A percentile compares a stretch with the other conserved stretches of the same genome.
These are phyloP conservation scores for Mollisiaceae sp. DNA, from an alignment of 2,329 filamentous ascomycete genomes.

Conservation along the genomic window DNA sequence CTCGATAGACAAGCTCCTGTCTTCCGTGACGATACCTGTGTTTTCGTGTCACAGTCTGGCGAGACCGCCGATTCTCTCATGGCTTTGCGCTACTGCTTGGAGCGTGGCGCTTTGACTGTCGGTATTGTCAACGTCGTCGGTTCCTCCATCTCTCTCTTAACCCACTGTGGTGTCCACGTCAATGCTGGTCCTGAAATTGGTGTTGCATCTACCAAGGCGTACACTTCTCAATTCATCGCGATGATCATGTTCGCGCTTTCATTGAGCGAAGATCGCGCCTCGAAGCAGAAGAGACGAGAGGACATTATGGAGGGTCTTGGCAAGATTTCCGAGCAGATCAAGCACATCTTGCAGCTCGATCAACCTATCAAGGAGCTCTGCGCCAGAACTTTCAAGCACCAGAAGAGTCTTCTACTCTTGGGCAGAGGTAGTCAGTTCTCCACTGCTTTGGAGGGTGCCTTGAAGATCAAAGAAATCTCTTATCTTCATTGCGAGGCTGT, in stretches of 20 bases:
- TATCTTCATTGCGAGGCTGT: conserved; percentile 99
- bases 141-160: conserved; percentile 97
- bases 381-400: conserved; percentile 90
- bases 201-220: conserved; percentile 98
- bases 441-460: conserved; percentile 92
- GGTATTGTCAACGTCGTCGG: conserved; percentile 99
- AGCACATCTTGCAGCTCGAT: conserved; percentile 87
- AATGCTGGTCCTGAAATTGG: conserved; percentile 98
- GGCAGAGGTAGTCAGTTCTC: conserved; percentile 96
- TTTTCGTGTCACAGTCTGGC: conserved; percentile 98
- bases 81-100: conserved; percentile 96
- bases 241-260: conserved; percentile 99
- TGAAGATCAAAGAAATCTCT: conserved; percentile 99
- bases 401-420: conserved; percentile 92
- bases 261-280: conserved; percentile 93
- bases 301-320: conserved; percentile 95
- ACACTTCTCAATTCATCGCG: conserved; percentile 98
- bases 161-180: conserved; percentile 99
- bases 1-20: conserved; percentile 94
- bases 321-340: conserved; percentile 90
- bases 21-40: conserved; percentile 98
- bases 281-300: conserved; percentile 87
- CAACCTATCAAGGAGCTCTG: conserved; percentile 94
- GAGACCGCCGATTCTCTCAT: conserved; percentile 98
- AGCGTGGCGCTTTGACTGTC: conserved; percentile 95